Percentiles rank a stretch among this genome's conserved stretches.
phyloP scores from a whole-genome alignment of 139 green algal genomes.

The Closterium sp. region DNA sequence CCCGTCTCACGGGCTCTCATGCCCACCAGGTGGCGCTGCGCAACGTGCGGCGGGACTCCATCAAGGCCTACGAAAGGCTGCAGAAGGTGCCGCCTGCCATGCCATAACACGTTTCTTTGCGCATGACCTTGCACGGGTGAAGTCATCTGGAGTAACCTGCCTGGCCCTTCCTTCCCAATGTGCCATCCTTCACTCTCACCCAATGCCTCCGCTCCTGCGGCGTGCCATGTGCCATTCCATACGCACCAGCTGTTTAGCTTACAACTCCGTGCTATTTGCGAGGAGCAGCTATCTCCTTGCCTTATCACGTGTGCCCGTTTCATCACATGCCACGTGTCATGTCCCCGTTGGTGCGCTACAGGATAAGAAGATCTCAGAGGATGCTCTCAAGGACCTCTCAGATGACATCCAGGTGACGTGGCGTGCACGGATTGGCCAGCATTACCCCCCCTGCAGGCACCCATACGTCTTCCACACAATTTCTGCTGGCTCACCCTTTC shows the following conservation, averaged over 20 bases:
- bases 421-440: neutral
- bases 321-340: no score
- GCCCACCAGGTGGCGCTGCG: constrained; percentile 59
- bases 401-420: constrained; percentile 23
- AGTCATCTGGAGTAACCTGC: no score
- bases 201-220: no score
- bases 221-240: no score
- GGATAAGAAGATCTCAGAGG: constrained; percentile 39
- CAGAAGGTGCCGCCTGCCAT: constrained; percentile 57
- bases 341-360: neutral
- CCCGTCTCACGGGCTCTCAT: no score
- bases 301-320: neutral
- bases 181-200: no score
- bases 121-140: no score
- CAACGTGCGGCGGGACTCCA: constrained; percentile 86
- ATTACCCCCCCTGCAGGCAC: neutral
- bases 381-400: constrained; percentile 12
- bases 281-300: neutral
- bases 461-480: neutral
- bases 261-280: neutral
- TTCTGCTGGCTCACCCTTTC: neutral
- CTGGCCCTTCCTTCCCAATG: no score
- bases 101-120: no score
- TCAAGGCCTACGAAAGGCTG: constrained; percentile 78
- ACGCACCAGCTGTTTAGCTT: no score